Percentiles rank a stretch among this genome's conserved stretches.
Conservation (phyloP, 305 asterid species). For the Solanum hybrid region DNA sequence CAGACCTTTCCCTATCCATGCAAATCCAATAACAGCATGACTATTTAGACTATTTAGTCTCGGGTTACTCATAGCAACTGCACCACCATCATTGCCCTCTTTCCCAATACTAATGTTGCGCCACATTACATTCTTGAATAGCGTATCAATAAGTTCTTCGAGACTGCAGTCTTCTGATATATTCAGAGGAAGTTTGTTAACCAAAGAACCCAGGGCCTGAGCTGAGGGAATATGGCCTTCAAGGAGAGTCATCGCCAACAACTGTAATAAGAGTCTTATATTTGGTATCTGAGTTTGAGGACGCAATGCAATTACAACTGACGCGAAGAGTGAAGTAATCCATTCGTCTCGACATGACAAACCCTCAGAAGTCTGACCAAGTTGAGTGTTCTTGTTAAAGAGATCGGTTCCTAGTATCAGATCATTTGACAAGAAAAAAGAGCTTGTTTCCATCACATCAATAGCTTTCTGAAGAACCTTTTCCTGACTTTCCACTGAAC, state of each 20-base stretch:
- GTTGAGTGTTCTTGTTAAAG: slow-evolving; percentile 25
- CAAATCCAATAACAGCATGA: slow-evolving; percentile 57
- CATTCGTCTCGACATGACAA: slow-evolving; percentile 44
- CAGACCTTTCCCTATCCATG: slow-evolving; percentile 95
- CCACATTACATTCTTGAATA: slow-evolving; percentile 36
- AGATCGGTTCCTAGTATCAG: slow-evolving; percentile 19
- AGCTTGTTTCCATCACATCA: slow-evolving; percentile 36
- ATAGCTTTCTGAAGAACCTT: slow-evolving; percentile 46
- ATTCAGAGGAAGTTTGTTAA: slow-evolving; percentile 68
- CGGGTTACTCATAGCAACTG: slow-evolving; percentile 21
- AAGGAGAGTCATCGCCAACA: slow-evolving; percentile 43
- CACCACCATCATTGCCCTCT: slow-evolving; percentile 11
- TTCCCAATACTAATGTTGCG: slow-evolving; percentile 4
- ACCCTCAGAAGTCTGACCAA: slow-evolving; percentile 14
- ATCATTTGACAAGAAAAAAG: slow-evolving; percentile 20
- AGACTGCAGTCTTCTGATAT: slow-evolving; percentile 21
- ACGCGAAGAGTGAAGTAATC: slow-evolving; percentile 60
- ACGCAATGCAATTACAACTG: slow-evolving; percentile 64
- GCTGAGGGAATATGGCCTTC: slow-evolving; percentile 79
- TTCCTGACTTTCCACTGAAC: slow-evolving; percentile 60
- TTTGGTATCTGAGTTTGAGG: slow-evolving; percentile 63
- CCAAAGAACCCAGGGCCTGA: slow-evolving; percentile 90
- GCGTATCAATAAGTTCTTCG: slow-evolving; percentile 52
- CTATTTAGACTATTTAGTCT: slow-evolving; percentile 28
- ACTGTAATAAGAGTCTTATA: slow-evolving; percentile 42